A percentile compares a stretch with the other conserved stretches of the same genome.
Evolutionary conservation across 495 filamentous ascomycete genomes (phyloP).

Genomic region (Cercophora sp.): DNA sequence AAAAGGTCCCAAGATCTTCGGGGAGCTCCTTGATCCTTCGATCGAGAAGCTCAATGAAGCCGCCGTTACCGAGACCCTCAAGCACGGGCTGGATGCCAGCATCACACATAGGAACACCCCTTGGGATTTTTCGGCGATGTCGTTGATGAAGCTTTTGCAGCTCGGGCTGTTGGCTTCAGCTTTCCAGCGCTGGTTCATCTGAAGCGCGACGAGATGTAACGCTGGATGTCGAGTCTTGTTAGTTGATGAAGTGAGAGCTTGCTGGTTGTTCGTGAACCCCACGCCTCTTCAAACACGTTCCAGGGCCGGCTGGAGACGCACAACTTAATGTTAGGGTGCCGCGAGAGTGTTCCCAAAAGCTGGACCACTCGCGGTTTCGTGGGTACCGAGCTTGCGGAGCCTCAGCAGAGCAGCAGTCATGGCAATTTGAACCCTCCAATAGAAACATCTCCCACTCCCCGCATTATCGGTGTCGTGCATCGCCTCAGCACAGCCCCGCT

Average conservation of each 20-base stretch:
- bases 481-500: too few species aligned
- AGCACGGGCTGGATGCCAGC: neutral
- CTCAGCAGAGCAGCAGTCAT: too few species aligned
- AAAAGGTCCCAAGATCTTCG: neutral
- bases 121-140: neutral
- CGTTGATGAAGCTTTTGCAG: neutral
- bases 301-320: constrained; percentile 1
- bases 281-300: constrained; percentile 2
- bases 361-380: too few species aligned
- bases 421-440: too few species aligned
- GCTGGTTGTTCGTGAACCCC: neutral
- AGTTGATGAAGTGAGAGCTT: neutral
- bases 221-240: neutral
- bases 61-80: neutral
- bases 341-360: neutral
- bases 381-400: too few species aligned
- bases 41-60: neutral
- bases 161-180: neutral
- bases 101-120: neutral
- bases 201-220: neutral
- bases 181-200: neutral
- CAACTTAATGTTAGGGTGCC: neutral
- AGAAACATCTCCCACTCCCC: too few species aligned
- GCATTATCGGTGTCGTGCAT: too few species aligned
- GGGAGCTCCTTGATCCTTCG: neutral